phyloP scores from a whole-genome alignment of 192 early-diverging fungal species.

The Coemansia sp. region DNA sequence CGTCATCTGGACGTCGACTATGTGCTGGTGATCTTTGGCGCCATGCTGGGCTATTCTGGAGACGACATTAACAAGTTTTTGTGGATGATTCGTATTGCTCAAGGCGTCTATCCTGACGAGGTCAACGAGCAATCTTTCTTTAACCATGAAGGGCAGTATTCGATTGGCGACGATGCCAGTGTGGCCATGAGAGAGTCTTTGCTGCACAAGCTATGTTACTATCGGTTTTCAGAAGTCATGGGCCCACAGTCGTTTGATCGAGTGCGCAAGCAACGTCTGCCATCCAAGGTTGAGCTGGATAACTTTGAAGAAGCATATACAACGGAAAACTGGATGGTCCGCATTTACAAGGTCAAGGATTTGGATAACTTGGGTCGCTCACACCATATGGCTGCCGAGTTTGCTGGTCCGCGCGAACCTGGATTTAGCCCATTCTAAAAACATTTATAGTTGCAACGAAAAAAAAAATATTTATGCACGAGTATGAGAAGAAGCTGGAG shows the following conservation, averaged over 20 bases:
- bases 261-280: conserved; percentile 76
- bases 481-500: conserved; percentile 26
- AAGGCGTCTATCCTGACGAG: conserved; percentile 96
- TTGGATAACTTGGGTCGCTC: conserved; percentile 87
- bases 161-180: conserved; percentile 86
- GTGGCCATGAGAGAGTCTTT: conserved; percentile 86
- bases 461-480: conserved; percentile 13
- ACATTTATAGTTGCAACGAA: neutral
- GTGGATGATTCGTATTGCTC: conserved; percentile 99
- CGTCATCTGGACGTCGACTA: conserved; percentile 94
- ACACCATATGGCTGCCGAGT: conserved; percentile 22
- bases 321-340: conserved; percentile 95
- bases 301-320: conserved; percentile 93
- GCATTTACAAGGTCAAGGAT: conserved; percentile 97
- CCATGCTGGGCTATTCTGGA: conserved; percentile 93
- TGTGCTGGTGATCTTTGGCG: conserved; percentile 96
- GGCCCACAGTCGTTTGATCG: conserved; percentile 75
- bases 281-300: conserved; percentile 73
- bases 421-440: neutral
- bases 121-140: conserved; percentile 88
- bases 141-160: conserved; percentile 84
- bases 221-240: conserved; percentile 89
- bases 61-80: conserved; percentile 99
- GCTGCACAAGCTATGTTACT: conserved; percentile 98
- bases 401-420: conserved; percentile 3